Percentiles rank a stretch among this genome's conserved stretches.
phyloP scores from a whole-genome alignment of 768 basidiomycete species.

The Agrocybe chaxingu region DNA sequence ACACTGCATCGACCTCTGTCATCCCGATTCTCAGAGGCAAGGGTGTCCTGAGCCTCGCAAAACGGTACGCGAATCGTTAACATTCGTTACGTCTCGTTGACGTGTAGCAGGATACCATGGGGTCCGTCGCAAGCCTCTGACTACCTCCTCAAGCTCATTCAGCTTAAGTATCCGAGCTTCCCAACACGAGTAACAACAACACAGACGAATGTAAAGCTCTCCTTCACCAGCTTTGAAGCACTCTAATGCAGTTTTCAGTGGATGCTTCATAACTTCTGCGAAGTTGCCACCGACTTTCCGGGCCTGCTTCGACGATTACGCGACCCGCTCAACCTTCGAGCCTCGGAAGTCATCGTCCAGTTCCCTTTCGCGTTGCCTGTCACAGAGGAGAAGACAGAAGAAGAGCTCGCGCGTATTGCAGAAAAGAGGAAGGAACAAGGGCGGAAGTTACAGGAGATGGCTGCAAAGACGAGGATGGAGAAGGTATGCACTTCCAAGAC shows the following conservation, averaged over 20 bases:
- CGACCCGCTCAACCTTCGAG: conserved; percentile 62
- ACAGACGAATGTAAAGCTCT: conserved; percentile 67
- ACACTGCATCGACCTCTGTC: conserved; percentile 86
- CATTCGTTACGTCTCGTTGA: no score
- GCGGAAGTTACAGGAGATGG: conserved; percentile 85
- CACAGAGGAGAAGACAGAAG: conserved; percentile 84
- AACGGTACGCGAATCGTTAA: conserved; percentile 50
- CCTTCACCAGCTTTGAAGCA: not conserved
- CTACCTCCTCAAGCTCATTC: conserved; percentile 88
- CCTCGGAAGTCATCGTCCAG: conserved; percentile 72
- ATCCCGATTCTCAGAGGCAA: conserved; percentile 84
- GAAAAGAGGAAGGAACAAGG: conserved; percentile 88
- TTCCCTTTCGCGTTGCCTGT: conserved; percentile 75
- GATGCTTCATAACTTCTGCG: conserved; percentile 87
- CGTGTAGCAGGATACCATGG: conserved; percentile 77
- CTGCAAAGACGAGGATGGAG: conserved; percentile 79
- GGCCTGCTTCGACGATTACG: conserved; percentile 62
- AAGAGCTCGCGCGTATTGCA: conserved; percentile 73
- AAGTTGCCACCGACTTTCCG: conserved; percentile 77
- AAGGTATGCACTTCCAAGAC: conserved; percentile 49
- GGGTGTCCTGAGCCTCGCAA: conserved; percentile 81
- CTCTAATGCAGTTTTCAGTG: conserved; percentile 47
- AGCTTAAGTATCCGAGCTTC: conserved; percentile 94
- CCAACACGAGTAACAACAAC: conserved; percentile 74
- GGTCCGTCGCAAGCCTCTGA: conserved; percentile 89